Evolutionary conservation across 805 yeast genomes (phyloP), one percentile per base, ranked within the genome.

Genomic region (Metschnikowia koreensis): DNA sequence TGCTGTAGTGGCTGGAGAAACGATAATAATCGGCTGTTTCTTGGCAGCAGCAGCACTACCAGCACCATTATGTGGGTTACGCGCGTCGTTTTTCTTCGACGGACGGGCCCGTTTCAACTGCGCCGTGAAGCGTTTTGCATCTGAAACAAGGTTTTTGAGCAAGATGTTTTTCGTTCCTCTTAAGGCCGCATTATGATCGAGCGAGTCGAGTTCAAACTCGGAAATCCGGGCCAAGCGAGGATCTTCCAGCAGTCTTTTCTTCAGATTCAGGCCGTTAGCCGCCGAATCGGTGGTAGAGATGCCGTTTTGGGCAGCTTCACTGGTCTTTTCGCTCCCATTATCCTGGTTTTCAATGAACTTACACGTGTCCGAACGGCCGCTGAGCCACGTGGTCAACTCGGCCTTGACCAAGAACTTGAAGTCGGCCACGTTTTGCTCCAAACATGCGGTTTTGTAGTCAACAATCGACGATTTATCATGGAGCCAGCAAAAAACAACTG

Each of bases 321-420:
- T 15, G 3, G 5, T 2, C 3, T 37, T 37, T 12, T 8, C n/a
- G 39, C 6, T n/a, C 2, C 17, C 15, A 37, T 48, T 39, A 9
- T 27, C 51, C 2, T 54, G 55, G 36, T 69, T 68, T 41, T 66
- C 68, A 34, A 85, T 69, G 63, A 79, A 84, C 48, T 82, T 80
- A 56, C 89, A 83, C 26, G 78, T 74, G 38, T 77, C 82, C 3
- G 83, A 74, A 17, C 81, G 76, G 3, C 97, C 97, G 53, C 79
- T 80, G 47, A 93, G 76, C 91, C 94, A 92, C 31, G 89, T 80
- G 49, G 86, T 77, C 54, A 93, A 77, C 64, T 93, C 97, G 8
- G 90, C 84, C 69, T 96, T 84, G 61, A 90, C 96, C 65, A 89
- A 69, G 64, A 93, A 92, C 51, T 89, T 83, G 64, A 93, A 80